Base-by-base conservation (phyloP, 768 basidiomycete genomes). In the Calocera cornea region DNA sequence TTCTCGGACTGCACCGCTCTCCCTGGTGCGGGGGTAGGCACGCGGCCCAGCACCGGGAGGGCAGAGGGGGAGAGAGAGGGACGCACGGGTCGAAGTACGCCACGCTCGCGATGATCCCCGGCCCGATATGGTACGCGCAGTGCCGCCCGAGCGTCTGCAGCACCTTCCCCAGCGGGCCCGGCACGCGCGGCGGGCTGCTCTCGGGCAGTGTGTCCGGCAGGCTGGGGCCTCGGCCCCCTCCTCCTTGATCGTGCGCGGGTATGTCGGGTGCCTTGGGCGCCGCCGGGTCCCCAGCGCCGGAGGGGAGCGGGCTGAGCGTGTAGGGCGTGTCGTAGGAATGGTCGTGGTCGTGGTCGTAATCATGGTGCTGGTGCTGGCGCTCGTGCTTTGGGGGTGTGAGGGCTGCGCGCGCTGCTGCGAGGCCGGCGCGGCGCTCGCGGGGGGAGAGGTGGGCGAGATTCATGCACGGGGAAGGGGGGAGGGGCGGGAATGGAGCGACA, bases 51-150 rank as follows among this genome's bases (percentile, higher is more conserved):
- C 64, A 17, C 40, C 33, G 2, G 65, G 44, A 7, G 34, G 17
- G 2, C 29, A 33, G 5, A 5, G 24, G 36, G 12, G 24, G 54
- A 2, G 27, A 60, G n/a, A 22, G 31, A 34, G 31, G 17, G 29
- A 80, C 87, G 74, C 71, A 90, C 86, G 90, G 90, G 73, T 92
- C 90, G 73, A 91, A 90, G 76, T 94, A 95, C 0, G 92, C 92
- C 10, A 94, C 90, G 10, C 89, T 83, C 70, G 90, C 92, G 29
- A 95, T 84, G 60, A 92, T 79, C n/a, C 92, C 92, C 50, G 91
- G 86, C 2, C 92, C 92, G 1, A 84, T 83, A 74, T 90, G 89
- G 71, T 80, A 85, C 66, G 78, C 81, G 31, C 80, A 77, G 74
- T 90, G 88, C 66, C 73, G 73, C 27, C 67, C 40, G 22, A 76